Conservation (phyloP, 495 filamentous ascomycete genomes). For the Penicillium cinerascens region DNA sequence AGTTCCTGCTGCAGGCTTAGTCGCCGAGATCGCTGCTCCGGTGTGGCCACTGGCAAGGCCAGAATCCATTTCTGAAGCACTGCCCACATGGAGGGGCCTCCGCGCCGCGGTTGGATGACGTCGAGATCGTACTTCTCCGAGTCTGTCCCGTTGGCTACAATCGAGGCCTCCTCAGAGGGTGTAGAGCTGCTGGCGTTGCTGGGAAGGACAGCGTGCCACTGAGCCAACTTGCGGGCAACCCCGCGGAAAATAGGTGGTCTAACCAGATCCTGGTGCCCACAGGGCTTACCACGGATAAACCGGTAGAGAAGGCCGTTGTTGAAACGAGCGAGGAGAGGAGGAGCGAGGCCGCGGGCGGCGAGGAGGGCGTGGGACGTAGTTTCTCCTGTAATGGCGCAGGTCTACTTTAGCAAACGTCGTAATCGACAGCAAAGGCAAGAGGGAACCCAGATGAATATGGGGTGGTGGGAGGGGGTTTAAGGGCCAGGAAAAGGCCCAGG, state of each 20-base stretch:
- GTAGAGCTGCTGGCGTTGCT: conserved; percentile 13
- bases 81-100: conserved; percentile 81
- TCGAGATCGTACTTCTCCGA: conserved; percentile 20
- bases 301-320: conserved; percentile 93
- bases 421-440: conserved; percentile 24
- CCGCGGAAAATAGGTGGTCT: conserved; percentile 70
- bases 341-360: conserved; percentile 75
- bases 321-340: conserved; percentile 85
- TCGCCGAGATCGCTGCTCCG: conserved; percentile 62
- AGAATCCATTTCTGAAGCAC: conserved; percentile 94
- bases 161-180: conserved; percentile 8
- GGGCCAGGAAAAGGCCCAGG: conserved; percentile 3
- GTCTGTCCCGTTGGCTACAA: conserved; percentile 24
- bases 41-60: conserved; percentile 70
- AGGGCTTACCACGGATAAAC: conserved; percentile 77
- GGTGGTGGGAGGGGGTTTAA: not conserved
- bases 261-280: conserved; percentile 74
- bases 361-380: conserved; percentile 68
- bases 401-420: conserved; percentile 40
- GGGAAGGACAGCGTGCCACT: conserved; percentile 86
- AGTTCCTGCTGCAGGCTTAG: conserved; percentile 71
- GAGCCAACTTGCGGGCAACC: conserved; percentile 74
- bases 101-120: conserved; percentile 57
- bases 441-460: not conserved
- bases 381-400: conserved; percentile 52